Base-by-base conservation (phyloP, 176 grass and related monocot species). In the Rhynchospora breviuscula region DNA sequence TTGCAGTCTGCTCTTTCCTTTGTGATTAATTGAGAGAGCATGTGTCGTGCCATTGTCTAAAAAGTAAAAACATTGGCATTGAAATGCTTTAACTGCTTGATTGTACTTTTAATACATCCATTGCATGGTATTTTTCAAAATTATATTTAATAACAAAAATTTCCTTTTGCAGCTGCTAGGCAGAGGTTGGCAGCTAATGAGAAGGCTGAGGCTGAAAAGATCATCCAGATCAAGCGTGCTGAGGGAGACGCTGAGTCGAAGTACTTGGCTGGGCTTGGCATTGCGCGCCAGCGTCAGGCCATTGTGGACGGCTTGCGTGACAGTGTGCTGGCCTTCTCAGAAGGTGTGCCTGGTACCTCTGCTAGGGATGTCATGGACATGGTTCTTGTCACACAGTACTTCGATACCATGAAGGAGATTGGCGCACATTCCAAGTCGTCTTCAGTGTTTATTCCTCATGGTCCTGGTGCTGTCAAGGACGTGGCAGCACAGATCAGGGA, bases 331-430 rank as follows among this genome's bases (percentile, higher is more conserved):
- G 91, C 87, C 7, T 97, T 97, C 84, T 90, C 94, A 4, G 87
- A 88, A 3, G 91, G 89, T n/a, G 94, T 97, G 59, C 94, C 94
- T 0, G 94, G 91, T 5, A 97, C 91, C 9, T 89, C 89, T 3
- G 91, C 94, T 3, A 91, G 91, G 84, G 91, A 97, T 86, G 91
- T 93, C 17, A 97, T 97, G 91, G 94, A 97, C 81, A 97, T 93
- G 94, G 94, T 97, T 47, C 82, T 97, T 18, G 85, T 93, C 78
- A 97, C 94, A 1, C 91, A 93, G 57, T 97, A 97, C 73, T 97
- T 97, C 35, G 91, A 93, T 45, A 91, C 94, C 33, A 97, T 97
- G 94, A 97, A 97, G 74, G 94, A 97, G 54, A 91, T 97, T 0
- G 89, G 91, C 6, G 91, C 94, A 2, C 44, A 82, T 0, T 97